These are phyloP conservation scores for Ophiostoma ulmi DNA, from an alignment of 2,329 filamentous ascomycete genomes.

Conservation along the genomic window DNA sequence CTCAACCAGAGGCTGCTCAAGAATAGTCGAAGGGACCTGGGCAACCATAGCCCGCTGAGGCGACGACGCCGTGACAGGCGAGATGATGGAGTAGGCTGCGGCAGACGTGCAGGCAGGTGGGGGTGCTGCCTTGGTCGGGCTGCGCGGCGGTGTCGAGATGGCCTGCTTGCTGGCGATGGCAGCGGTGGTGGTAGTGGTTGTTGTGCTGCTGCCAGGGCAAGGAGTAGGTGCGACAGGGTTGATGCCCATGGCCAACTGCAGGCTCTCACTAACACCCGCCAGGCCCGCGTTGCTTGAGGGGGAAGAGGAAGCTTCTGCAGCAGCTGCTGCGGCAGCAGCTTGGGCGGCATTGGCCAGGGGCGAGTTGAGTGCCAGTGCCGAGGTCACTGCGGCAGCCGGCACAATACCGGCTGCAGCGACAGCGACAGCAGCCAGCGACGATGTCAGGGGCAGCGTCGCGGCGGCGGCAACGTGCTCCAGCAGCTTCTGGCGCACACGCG, in stretches of 20 bases:
- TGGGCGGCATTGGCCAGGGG: slow-evolving; percentile 17
- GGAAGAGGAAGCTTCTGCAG: neutral
- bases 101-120: neutral
- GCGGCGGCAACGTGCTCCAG: slow-evolving; percentile 76
- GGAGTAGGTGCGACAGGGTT: neutral
- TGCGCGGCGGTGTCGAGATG: slow-evolving; percentile 54
- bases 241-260: slow-evolving; percentile 41
- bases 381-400: slow-evolving; percentile 59
- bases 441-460: slow-evolving; percentile 42
- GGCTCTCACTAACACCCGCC: slow-evolving; percentile 37
- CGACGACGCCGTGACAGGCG: slow-evolving; percentile 35
- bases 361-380: slow-evolving; percentile 31
- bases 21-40: slow-evolving; percentile 52
- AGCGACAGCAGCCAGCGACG: slow-evolving; percentile 19
- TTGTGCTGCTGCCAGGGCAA: slow-evolving; percentile 24
- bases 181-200: too few species aligned
- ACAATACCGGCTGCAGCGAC: slow-evolving; percentile 16
- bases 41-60: slow-evolving; percentile 47
- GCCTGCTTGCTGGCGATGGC: slow-evolving; percentile 29
- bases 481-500: slow-evolving; percentile 70
- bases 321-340: neutral
- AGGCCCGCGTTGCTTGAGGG: slow-evolving; percentile 23
- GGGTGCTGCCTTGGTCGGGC: slow-evolving; percentile 46
- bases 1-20: slow-evolving; percentile 48
- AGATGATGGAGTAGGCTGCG: neutral